Conservation (phyloP, 345 rosid genomes). For the Reutealis trisperma region DNA sequence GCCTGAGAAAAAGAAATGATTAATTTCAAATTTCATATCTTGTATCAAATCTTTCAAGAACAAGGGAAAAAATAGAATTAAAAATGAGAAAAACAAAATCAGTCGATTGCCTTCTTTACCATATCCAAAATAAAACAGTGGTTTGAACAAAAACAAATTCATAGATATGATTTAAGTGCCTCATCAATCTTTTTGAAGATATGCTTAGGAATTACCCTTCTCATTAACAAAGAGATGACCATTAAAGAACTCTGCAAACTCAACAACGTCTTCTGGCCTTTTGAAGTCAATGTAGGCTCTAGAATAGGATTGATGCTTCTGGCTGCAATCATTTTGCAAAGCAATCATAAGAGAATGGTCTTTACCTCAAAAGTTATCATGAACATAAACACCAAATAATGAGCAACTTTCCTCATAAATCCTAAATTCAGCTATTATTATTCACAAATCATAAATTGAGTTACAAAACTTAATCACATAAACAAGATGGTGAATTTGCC, state of each 20-base stretch:
- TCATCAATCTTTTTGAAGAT: constrained; percentile 14
- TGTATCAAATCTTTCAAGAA: neutral
- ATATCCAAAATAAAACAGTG: constrained; percentile 3
- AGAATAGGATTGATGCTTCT: constrained; percentile 56
- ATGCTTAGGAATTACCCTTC: constrained; percentile 54
- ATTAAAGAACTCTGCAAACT: constrained; percentile 73
- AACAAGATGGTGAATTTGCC: neutral
- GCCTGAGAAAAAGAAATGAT: constrained; percentile 40
- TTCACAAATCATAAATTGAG: neutral
- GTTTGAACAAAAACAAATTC: constrained; percentile 12
- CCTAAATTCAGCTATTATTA: too few relatives aligned
- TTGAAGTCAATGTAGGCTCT: constrained; percentile 69
- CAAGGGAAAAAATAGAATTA: neutral
- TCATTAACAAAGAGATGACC: constrained; percentile 77
- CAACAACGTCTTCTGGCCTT: constrained; percentile 60
- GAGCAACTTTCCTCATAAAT: neutral
- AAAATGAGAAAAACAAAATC: neutral
- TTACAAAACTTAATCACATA: neutral
- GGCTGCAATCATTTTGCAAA: constrained; percentile 40
- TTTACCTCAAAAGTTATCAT: neutral
- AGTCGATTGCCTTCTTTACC: neutral
- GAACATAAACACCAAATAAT: neutral
- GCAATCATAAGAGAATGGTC: neutral
- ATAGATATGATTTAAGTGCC: constrained; percentile 7
- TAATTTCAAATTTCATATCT: neutral